Evolutionary conservation across 2,329 filamentous ascomycete species (phyloP).

Genomic region (Pestalotiopsis fici): DNA sequence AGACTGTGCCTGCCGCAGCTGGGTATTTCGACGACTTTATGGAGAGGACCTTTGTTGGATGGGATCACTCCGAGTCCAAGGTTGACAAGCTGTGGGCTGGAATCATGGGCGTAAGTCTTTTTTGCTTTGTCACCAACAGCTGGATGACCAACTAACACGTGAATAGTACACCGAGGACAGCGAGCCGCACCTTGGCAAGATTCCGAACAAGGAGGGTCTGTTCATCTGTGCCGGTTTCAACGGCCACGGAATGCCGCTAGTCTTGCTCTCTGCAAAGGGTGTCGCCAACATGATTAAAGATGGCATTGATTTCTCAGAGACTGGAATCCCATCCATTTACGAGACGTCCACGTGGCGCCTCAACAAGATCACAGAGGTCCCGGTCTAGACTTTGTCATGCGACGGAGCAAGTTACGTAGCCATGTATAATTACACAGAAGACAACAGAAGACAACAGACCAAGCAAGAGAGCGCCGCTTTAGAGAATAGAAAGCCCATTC

Average conservation of each 20-base stretch:
- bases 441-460: neutral
- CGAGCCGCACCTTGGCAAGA: conserved; percentile 30
- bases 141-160: neutral
- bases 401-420: neutral
- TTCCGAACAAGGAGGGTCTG: conserved; percentile 31
- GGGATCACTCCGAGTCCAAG: conserved; percentile 41
- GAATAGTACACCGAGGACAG: neutral
- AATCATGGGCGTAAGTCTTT: conserved; percentile 19
- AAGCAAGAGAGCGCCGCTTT: too few relatives aligned
- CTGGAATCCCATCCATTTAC: neutral
- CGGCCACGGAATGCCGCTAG: conserved; percentile 42
- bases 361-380: neutral
- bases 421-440: neutral
- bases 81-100: conserved; percentile 42
- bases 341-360: neutral
- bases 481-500: too few relatives aligned
- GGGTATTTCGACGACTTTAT: conserved; percentile 46
- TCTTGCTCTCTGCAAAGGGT: conserved; percentile 33
- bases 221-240: conserved; percentile 41
- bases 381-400: neutral
- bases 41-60: conserved; percentile 44
- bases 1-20: conserved; percentile 37
- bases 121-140: neutral
- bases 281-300: conserved; percentile 23
- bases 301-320: neutral